Percentiles rank a stretch among this genome's conserved stretches.
Evolutionary conservation across 1,284 basidiomycete genomes (phyloP).

Genomic region (Sphagnurus paluster): DNA sequence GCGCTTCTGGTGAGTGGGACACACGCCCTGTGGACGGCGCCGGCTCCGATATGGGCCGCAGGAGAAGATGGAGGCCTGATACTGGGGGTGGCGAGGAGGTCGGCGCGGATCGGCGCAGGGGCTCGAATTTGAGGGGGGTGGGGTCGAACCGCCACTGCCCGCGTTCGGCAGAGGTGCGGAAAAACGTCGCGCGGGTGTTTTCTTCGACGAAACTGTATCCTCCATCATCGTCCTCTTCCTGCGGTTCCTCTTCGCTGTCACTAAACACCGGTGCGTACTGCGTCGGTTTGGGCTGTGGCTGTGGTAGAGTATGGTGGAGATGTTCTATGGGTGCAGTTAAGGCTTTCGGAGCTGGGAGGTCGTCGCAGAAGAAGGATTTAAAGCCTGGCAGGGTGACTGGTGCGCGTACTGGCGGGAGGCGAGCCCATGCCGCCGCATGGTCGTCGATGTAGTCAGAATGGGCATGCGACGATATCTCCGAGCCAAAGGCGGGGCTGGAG

Average conservation of each 20-base stretch:
- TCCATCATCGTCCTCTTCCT: conserved; percentile 24
- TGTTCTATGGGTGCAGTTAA: too few relatives aligned
- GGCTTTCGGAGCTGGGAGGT: conserved; percentile 21
- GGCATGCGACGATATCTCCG: conserved; percentile 21
- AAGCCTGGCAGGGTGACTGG: conserved; percentile 23
- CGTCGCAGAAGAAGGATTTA: conserved; percentile 21
- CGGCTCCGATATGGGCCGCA: conserved; percentile 35
- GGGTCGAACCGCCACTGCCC: conserved; percentile 54
- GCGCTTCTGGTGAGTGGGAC: not conserved
- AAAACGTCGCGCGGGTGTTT: conserved; percentile 42
- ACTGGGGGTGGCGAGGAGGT: conserved; percentile 26
- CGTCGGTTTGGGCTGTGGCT: too few relatives aligned
- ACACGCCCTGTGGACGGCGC: conserved; percentile 22
- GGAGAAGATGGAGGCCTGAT: conserved; percentile 19
- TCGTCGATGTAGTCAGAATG: conserved; percentile 25
- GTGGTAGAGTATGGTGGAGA: too few relatives aligned
- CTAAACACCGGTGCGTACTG: conserved; percentile 23
- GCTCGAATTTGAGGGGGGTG: conserved; percentile 27
- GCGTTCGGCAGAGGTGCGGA: conserved; percentile 51
- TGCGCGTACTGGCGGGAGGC: conserved; percentile 14
- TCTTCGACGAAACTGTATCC: conserved; percentile 26
- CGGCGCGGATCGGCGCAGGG: conserved; percentile 38
- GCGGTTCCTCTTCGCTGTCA: conserved; percentile 24
- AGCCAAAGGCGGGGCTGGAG: conserved; percentile 33
- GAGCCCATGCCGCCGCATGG: conserved; percentile 25